Evolutionary conservation across 345 rosid genomes (phyloP), one percentile per base, ranked within the genome.

Genomic region (Diplotaxis tenuifolia): DNA sequence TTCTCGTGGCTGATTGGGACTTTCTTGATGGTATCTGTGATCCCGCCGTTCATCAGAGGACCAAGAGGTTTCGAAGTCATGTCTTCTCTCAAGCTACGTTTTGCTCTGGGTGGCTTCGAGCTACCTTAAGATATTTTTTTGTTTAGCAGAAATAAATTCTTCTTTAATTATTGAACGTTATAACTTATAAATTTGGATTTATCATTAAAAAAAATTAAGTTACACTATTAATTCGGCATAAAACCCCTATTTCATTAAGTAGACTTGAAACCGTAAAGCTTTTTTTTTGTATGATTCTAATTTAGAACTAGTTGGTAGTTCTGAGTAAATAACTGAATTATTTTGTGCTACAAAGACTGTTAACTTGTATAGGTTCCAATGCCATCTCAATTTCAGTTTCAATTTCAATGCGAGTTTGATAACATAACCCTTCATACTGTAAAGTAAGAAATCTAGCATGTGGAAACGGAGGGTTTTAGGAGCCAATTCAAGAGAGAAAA

Each of bases 1-100:
- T 75, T 88, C 69, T 88, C 97, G 29, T 94, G 99, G 99, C 80
- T 89, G 73, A 47, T 95, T 55, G 96, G 87, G 62, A 95, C 97
- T 42, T 92, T 90, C 92, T 87, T 95, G 84, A 90, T 92, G 99
- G 96, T 92, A 40, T 81, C 96, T 67, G 84, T 86, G 72, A 76
- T 92, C 70, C 99, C 99, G 2, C 95, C 98, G 21, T 68, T 95
- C 72, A 83, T 90, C 57, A 92, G 82, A 84, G 97, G 96, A 58
- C 71, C 76, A 9, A 82, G 97, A 81, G 83, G 88, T 78, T 95
- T 95, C 50, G 96, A 92, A 82, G 93, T 87, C 70, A 86, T 84
- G 32, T 87, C 96, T 22, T 88, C 99, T 21, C 65, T 95, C 82
- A 70, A 85, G 87, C 77, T 91, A 91, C 54, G 32, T 85, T 76